These are phyloP conservation scores for Fonsecaea pedrosoi DNA, from an alignment of 2,329 filamentous ascomycete genomes.

Conservation along the genomic window DNA sequence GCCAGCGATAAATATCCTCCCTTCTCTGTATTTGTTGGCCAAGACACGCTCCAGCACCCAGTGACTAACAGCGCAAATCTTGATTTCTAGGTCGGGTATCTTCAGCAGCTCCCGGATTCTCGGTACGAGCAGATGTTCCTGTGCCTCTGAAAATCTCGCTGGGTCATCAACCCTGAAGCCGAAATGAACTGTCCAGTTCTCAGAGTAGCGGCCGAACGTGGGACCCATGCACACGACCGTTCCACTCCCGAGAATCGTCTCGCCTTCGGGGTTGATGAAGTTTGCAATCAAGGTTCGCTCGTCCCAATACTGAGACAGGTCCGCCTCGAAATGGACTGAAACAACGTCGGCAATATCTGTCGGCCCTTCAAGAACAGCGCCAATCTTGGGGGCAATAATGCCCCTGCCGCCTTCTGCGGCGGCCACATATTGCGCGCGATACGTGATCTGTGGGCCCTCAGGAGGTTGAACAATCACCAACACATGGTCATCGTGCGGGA, in stretches of 20 bases:
- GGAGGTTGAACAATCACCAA: constrained; percentile 23
- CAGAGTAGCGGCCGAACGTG: constrained; percentile 39
- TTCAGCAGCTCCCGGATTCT: constrained; percentile 35
- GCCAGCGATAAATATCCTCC: constrained; percentile 45
- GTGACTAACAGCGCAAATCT: constrained; percentile 2
- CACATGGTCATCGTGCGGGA: constrained; percentile 12
- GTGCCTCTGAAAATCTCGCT: constrained; percentile 31
- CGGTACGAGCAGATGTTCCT: constrained; percentile 35
- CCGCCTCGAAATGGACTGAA: constrained; percentile 38
- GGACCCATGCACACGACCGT: constrained; percentile 38
- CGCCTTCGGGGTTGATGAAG: constrained; percentile 35
- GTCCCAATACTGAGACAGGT: constrained; percentile 41
- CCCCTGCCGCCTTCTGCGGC: constrained; percentile 44
- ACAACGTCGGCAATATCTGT: constrained; percentile 45
- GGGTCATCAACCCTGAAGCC: constrained; percentile 39
- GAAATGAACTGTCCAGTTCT: constrained; percentile 47
- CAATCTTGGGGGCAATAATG: constrained; percentile 38
- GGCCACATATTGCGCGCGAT: constrained; percentile 44
- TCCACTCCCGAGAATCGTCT: constrained; percentile 29
- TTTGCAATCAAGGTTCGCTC: constrained; percentile 30
- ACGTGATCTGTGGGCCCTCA: constrained; percentile 32
- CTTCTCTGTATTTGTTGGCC: constrained; percentile 26
- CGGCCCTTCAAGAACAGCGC: constrained; percentile 42
- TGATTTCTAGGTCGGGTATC: constrained; percentile 23
- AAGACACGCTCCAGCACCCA: constrained; percentile 17